phyloP scores from a whole-genome alignment of 768 basidiomycete genomes.

The Pilatotrama ljubarskyi region DNA sequence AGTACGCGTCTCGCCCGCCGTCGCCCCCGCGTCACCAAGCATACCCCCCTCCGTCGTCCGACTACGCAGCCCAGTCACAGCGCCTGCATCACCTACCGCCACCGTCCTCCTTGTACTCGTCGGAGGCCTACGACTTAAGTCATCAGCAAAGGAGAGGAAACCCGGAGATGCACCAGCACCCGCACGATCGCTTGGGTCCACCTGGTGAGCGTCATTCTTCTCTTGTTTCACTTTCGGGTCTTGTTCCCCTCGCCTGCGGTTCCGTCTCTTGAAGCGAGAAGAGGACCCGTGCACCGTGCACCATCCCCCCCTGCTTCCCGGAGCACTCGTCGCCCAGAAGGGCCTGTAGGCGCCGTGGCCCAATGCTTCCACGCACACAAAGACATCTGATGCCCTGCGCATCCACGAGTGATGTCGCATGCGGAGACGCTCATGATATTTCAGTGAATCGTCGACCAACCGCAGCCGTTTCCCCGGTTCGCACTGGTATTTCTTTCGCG shows the following conservation, averaged over 20 bases:
- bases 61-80: conserved; percentile 16
- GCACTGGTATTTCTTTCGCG: not conserved
- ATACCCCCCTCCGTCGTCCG: conserved; percentile 18
- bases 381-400: conserved; percentile 1
- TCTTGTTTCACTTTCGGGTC: conserved; percentile 1
- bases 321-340: not conserved
- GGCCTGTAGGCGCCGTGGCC: not conserved
- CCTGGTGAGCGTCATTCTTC: conserved; percentile 15
- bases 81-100: conserved; percentile 24
- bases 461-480: not conserved
- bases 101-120: conserved; percentile 22
- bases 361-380: conserved; percentile 3
- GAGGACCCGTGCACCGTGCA: not conserved
- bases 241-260: not conserved
- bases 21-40: conserved; percentile 21
- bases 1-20: conserved; percentile 13
- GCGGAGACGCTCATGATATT: conserved; percentile 2
- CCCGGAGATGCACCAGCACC: conserved; percentile 18
- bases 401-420: not conserved
- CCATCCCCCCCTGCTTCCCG: not conserved
- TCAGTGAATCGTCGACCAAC: not conserved
- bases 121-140: conserved; percentile 25
- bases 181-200: conserved; percentile 23
- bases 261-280: not conserved
- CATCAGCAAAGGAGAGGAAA: conserved; percentile 17